Percentiles rank a stretch among this genome's conserved stretches.
Evolutionary conservation across 192 early-diverging fungal species (phyloP).

Genomic region (Coemansia sp.): DNA sequence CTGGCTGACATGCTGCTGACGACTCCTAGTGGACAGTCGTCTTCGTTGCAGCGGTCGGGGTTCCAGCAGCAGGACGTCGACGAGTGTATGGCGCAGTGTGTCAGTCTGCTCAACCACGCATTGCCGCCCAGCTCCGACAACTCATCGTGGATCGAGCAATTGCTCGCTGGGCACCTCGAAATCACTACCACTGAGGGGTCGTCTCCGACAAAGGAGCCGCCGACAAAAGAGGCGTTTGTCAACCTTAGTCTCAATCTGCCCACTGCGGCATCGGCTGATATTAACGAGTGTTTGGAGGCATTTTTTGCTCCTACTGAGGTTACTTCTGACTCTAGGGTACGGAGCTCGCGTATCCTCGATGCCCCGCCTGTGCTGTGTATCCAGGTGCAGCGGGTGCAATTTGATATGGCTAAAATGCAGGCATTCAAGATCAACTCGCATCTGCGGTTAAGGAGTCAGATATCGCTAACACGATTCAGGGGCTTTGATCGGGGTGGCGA

Average conservation of each 20-base stretch:
- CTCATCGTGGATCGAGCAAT: constrained; percentile 42
- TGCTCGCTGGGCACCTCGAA: constrained; percentile 42
- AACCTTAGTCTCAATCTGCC: constrained; percentile 49
- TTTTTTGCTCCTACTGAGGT: constrained; percentile 45
- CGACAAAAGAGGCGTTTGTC: constrained; percentile 30
- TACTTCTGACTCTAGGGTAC: constrained; percentile 10
- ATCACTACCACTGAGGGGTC: neutral
- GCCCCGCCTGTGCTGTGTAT: constrained; percentile 74
- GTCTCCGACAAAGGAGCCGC: neutral
- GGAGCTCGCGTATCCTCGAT: constrained; percentile 26
- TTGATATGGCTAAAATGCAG: constrained; percentile 58
- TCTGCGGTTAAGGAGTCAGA: constrained; percentile 61
- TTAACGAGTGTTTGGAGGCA: constrained; percentile 50
- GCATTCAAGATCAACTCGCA: constrained; percentile 73
- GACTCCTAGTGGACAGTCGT: constrained; percentile 12
- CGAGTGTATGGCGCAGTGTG: constrained; percentile 74
- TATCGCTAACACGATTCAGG: constrained; percentile 67
- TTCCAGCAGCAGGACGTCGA: constrained; percentile 73
- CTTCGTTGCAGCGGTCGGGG: neutral
- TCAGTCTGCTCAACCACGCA: constrained; percentile 64
- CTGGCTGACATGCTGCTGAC: constrained; percentile 64
- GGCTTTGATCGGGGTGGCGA: constrained; percentile 13
- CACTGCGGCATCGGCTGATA: constrained; percentile 19
- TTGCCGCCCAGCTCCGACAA: constrained; percentile 45
- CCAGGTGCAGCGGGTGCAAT: constrained; percentile 72